Conservation (phyloP, 192 early-diverging fungal species). For the Entrophospora sp. region DNA sequence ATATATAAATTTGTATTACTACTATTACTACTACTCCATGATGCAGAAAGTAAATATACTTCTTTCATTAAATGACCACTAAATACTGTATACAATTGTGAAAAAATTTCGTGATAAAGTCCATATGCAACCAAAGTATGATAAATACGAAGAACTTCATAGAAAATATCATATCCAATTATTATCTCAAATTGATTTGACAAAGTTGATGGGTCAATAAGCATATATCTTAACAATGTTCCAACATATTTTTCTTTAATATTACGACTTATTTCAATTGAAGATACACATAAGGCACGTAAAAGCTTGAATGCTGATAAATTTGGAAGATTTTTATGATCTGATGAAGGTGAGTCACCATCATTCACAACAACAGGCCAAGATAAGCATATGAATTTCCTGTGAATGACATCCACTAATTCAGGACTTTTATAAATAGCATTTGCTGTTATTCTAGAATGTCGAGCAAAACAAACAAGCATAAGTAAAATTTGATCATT, state of each 20-base stretch:
- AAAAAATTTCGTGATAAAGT: constrained; percentile 27
- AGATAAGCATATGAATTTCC: constrained; percentile 26
- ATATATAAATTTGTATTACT: not conserved
- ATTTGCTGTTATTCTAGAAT: constrained; percentile 31
- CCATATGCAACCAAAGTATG: constrained; percentile 40
- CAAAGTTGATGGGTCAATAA: constrained; percentile 26
- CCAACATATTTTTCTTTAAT: constrained; percentile 35
- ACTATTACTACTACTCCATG: constrained; percentile 20
- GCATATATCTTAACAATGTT: constrained; percentile 36
- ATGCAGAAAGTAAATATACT: not conserved
- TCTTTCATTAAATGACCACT: not conserved
- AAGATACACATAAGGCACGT: constrained; percentile 30
- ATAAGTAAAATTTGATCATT: constrained; percentile 40
- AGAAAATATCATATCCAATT: constrained; percentile 29
- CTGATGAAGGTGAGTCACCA: not conserved
- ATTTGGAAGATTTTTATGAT: constrained; percentile 20
- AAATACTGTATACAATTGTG: constrained; percentile 1
- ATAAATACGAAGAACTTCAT: constrained; percentile 34
- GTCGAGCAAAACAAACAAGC: constrained; percentile 37
- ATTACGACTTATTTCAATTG: constrained; percentile 30
- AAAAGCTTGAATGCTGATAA: constrained; percentile 28
- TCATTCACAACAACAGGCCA: constrained; percentile 34
- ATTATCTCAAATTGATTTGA: not conserved
- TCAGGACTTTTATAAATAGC: constrained; percentile 38
- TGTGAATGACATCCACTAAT: constrained; percentile 34